A percentile compares a stretch with the other conserved stretches of the same genome.
Evolutionary conservation across 306 rosid species (phyloP).

Genomic region (Pyrus pyrifolia): DNA sequence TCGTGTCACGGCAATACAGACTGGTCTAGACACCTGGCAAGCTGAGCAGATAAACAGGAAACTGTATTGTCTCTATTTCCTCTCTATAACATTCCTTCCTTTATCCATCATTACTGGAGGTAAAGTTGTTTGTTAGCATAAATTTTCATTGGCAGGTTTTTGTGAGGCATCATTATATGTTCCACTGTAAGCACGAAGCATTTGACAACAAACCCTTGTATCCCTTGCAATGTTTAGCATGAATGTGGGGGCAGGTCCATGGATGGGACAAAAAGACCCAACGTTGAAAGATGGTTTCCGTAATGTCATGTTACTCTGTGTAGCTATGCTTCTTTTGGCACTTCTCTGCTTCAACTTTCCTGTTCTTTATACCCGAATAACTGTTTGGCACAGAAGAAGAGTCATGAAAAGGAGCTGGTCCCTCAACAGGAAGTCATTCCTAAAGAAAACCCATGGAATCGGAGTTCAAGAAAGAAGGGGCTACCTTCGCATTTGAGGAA

Average conservation of each 20-base stretch:
- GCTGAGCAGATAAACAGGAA: conserved; percentile 88
- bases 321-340: conserved; percentile 46
- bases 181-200: background rate
- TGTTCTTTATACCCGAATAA: conserved; percentile 43
- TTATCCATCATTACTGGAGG: conserved; percentile 89
- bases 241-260: conserved; percentile 97
- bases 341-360: conserved; percentile 87
- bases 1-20: conserved; percentile 83
- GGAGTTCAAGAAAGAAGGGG: conserved; percentile 50
- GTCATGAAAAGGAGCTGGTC: conserved; percentile 60
- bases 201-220: background rate
- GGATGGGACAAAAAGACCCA: conserved; percentile 69
- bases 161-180: background rate
- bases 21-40: conserved; percentile 96
- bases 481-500: conserved; percentile 68
- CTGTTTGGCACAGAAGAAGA: conserved; percentile 44
- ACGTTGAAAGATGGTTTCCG: conserved; percentile 65
- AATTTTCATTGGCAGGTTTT: background rate
- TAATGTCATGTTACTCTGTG: conserved; percentile 70
- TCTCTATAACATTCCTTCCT: conserved; percentile 87
- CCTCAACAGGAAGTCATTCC: conserved; percentile 62
- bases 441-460: conserved; percentile 38
- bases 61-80: conserved; percentile 84
- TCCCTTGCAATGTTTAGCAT: conserved; percentile 77
- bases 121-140: conserved; percentile 8